Conservation (phyloP, 208 protist species). For the Jaenimonas drosophilae region DNA sequence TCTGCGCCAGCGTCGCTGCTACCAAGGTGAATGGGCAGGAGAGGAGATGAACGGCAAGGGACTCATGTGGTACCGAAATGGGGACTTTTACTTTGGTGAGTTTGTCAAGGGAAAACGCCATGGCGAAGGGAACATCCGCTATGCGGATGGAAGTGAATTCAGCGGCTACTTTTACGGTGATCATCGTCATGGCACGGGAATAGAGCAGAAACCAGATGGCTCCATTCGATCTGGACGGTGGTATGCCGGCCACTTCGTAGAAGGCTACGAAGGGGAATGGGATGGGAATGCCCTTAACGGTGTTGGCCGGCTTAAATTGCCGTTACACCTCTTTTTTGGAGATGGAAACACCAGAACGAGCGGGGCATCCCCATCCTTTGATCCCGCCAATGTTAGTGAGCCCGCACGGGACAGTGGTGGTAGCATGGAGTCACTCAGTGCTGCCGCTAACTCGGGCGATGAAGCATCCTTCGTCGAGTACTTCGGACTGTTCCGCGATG, state of each 20-base stretch:
- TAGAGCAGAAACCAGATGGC: conserved; percentile 43
- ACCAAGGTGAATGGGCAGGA: conserved; percentile 83
- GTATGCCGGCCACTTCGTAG: conserved; percentile 45
- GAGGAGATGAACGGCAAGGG: conserved; percentile 74
- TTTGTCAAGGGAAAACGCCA: conserved; percentile 53
- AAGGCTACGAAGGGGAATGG: conserved; percentile 87
- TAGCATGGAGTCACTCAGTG: too few relatives aligned
- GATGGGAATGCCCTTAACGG: conserved; percentile 56
- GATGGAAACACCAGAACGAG: too few relatives aligned
- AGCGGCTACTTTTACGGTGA: conserved; percentile 58
- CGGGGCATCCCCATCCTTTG: neutral
- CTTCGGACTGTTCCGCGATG: conserved; percentile 72
- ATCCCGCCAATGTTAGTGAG: neutral
- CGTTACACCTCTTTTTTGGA: neutral
- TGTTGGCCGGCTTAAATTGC: conserved; percentile 38
- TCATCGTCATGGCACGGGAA: conserved; percentile 48
- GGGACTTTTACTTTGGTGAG: conserved; percentile 68
- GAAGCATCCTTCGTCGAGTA: conserved; percentile 41
- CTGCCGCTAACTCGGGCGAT: too few relatives aligned
- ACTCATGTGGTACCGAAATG: conserved; percentile 71
- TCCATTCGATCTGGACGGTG: conserved; percentile 53
- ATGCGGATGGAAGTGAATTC: conserved; percentile 59
- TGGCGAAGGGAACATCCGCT: conserved; percentile 72
- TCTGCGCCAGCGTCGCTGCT: conserved; percentile 24
- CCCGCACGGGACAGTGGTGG: neutral